Evolutionary conservation across 805 yeast species (phyloP), one percentile per base, ranked within the genome.

Genomic region (Pichia nakasei): DNA sequence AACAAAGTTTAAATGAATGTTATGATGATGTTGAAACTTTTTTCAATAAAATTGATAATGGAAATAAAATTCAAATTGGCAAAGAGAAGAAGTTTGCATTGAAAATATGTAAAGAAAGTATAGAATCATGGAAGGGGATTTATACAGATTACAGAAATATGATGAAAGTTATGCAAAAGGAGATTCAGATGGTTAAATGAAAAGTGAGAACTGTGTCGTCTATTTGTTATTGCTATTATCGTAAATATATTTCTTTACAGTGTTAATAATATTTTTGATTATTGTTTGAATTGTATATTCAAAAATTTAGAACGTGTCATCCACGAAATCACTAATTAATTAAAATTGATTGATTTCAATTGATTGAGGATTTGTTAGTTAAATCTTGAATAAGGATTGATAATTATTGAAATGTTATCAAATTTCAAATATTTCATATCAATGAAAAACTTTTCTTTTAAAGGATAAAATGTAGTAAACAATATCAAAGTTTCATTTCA

Each of bases 251-350:
- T 59, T 58, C 22, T 69, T 46, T 18, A 75, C 52, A 24, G 68
- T 70, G 41, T 66, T 59, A 13, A 69, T 69, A 22, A 83, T 73
- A 56, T 82, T 82, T 41, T 68, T 58, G 57, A 83, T 57, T 21
- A 85, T 78, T 37, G 63, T 63, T 7, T 63, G 55, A 1, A 82
- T 75, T 33, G 84, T 75, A 20, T 60, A 59, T 44, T 70, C 65
- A 48, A 72, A 74, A 52, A 76, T 76, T 47, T 78, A 80, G 9
- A 62, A 56, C 0, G 87, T 81, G 5, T 82, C 72, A 20, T 86
- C 79, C 0, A 86, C 93, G 38, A 82, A 57, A 58, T n/a, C 73
- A 12, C 76, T 73, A 21, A 72, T 48, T 27, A 61, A 55, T 17
- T 61, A n/a, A n/a, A n/a, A n/a, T n/a, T n/a, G n/a, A n/a, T n/a